Base-by-base conservation (phyloP, 2,329 filamentous ascomycete species). In the Cadophora luteo-olivacea region DNA sequence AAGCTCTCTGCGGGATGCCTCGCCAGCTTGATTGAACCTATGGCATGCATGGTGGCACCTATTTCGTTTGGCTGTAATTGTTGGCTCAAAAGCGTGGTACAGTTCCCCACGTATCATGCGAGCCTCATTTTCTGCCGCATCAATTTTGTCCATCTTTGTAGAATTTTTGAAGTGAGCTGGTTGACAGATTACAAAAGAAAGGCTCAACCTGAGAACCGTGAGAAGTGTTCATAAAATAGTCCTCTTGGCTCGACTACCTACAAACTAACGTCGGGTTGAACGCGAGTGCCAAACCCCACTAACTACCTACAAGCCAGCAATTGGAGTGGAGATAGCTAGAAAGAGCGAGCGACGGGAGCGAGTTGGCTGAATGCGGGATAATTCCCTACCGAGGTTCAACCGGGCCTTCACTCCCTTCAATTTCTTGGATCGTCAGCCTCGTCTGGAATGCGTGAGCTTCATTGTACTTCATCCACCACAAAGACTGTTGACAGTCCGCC, bases 21-120 rank as follows among this genome's bases (percentile, higher is more conserved):
- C 84, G 0, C 85, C 85, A 0, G 87, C 84, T 60, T 82, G 83
- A 79, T 93, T 94, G 81, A 89, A 93, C 29, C 82, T 83, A 25
- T 84, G 78, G 73, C 85, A 88, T 0, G 92, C 91, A 38, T 81
- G 79, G 52, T 84, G 84, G 78, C 90, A 92, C 16, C 88, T 84
- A n/a, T 81, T 80, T 22, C 92, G 86, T 49, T 85, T 89, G 0
- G 85, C 87, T 1, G 86, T 80, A 4, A 96, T 81, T 41, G 91
- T 86, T 0, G 92, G 90, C 0, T 87, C 87, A 76, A 94, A 94
- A 49, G 60, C 60, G 73, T 89, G 86, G 79, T 93, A 94, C 12
- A 95, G 84, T 77, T 95, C 89, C 61, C 91, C 91, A 16, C 84
- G 82, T 60, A 81, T 79, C 89, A 92, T 93, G 32, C 83, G 83